Evolutionary conservation across 305 asterid genomes (phyloP).

Genomic region (Rubia occidens): DNA sequence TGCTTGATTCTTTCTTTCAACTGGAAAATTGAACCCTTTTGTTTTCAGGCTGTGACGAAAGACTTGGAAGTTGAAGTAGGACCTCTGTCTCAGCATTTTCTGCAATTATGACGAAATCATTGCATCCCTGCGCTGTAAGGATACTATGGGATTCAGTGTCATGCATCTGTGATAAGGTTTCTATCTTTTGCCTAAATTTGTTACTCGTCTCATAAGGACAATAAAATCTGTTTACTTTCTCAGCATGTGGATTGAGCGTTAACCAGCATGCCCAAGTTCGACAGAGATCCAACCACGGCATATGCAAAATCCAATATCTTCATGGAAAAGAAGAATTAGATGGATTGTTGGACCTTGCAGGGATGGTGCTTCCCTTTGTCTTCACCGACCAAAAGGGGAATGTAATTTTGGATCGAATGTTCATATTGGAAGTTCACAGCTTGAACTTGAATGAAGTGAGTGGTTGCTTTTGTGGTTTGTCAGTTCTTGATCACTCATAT

Average conservation of each 20-base stretch:
- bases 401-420: background rate
- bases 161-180: background rate
- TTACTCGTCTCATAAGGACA: background rate
- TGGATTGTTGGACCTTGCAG: background rate
- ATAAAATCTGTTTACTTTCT: background rate
- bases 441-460: background rate
- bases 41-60: background rate
- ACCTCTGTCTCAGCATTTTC: background rate
- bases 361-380: background rate
- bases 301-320: background rate
- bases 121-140: too few relatives aligned
- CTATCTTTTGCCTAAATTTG: background rate
- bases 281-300: background rate
- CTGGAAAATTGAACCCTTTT: background rate
- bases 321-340: background rate
- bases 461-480: background rate
- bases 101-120: background rate
- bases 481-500: background rate
- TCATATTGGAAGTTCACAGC: background rate
- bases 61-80: conserved; percentile 4
- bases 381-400: background rate
- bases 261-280: background rate
- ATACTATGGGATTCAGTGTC: background rate
- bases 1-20: background rate
- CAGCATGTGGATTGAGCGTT: background rate